Base-by-base conservation (phyloP, 2,329 filamentous ascomycete genomes). In the Fonsecaea pedrosoi region DNA sequence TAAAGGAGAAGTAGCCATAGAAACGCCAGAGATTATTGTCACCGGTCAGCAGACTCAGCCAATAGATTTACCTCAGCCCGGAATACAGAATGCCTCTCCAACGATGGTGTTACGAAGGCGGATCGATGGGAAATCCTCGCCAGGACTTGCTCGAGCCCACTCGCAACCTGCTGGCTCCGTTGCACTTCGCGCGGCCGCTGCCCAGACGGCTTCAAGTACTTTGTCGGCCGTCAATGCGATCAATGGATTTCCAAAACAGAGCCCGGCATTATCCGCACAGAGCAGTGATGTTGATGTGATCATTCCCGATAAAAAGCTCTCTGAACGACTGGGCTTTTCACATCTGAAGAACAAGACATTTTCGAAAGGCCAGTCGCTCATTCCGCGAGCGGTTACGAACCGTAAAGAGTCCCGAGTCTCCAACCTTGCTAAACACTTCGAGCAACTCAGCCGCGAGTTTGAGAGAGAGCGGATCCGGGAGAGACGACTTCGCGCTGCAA, bases 391-490 rank as follows among this genome's bases (percentile, higher is more conserved):
- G 32, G 87, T 97, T 34, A 75, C 77, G 58, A 91, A 89, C 75
- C 89, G 86, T 72, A 89, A 88, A 71, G 86, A 89, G 60, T 87
- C 91, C 3, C 92, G 91, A 73, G 95, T 99, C 2, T 96, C 93
- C 8, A 93, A 90, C n/a, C 84, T 99, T 58, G 92, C 95, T 18
- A 92, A 92, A 73, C 95, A 98, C 77, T 98, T 99, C 75, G 96
- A 99, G 78, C 94, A 98, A 77, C 84, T 99, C 64, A 97, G 93
- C 73, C 90, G 94, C 30, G 96, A 99, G 75, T 99, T 99, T 72
- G 93, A 97, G 75, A 96, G 94, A 74, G 94, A 99, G 79, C 87
- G 95, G 54, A 87, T 96, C 72, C 90, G 91, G 57, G 94, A 98
- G 77, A 88, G 92, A 71, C 90, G 90, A 73, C 90, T 93, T 76